These are phyloP conservation scores for Aspergillus felis DNA, from an alignment of 2,329 filamentous ascomycete genomes.

Conservation along the genomic window DNA sequence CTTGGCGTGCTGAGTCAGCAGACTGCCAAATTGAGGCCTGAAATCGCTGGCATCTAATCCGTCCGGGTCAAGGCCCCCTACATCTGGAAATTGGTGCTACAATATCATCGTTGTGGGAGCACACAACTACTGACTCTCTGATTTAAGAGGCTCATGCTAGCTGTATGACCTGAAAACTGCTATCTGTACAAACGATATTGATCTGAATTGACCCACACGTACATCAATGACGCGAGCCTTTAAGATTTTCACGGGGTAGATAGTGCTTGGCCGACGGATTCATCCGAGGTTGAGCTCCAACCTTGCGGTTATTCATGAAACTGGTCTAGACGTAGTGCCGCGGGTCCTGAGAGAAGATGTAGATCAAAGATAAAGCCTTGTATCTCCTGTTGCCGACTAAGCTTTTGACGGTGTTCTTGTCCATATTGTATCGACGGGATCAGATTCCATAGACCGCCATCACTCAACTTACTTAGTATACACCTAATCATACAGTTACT, in stretches of 20 bases:
- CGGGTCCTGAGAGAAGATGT: not conserved
- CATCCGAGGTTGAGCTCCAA: not conserved
- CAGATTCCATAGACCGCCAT: not conserved
- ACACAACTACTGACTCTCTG: not conserved
- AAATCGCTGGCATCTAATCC: not conserved
- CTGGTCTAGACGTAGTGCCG: not conserved
- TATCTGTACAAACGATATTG: not conserved
- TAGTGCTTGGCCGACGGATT: not conserved
- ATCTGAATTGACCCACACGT: not conserved
- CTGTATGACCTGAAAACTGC: not conserved
- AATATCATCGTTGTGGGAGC: not conserved
- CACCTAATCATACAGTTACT: not conserved
- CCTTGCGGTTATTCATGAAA: not conserved
- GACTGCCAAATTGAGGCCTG: not conserved
- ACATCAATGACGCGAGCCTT: not conserved
- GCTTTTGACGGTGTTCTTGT: not conserved
- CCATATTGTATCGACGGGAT: not conserved
- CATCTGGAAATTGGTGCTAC: not conserved
- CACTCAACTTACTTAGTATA: not conserved
- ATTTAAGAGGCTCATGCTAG: not conserved
- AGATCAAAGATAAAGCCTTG: not conserved
- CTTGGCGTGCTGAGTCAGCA: not conserved
- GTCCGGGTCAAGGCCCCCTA: too few species aligned
- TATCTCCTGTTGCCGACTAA: not conserved
- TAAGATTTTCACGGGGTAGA: not conserved